Base-by-base conservation (phyloP, 352 stramenopile genomes). In the Phytophthora foliorum region DNA sequence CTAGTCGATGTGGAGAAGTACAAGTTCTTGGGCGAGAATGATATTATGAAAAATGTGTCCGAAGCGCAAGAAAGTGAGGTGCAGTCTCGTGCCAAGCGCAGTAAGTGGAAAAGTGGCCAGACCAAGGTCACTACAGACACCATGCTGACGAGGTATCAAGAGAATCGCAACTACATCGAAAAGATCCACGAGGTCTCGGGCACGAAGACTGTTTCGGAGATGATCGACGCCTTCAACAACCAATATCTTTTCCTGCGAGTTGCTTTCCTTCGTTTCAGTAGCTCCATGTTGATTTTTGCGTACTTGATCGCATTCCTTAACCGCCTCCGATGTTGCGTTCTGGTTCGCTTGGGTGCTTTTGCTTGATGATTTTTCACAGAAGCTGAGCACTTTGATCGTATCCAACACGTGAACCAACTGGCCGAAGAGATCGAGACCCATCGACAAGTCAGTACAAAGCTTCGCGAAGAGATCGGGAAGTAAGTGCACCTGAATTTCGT, bases 201-300 rank as follows among this genome's bases (percentile, higher is more conserved):
- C 13, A 95, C 80, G 1, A 88, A 80, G 63, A 93, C 85, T 2
- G 84, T 93, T 6, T 89, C 84, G 1, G 88, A 93, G 54, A 86
- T 95, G 77, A 95, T 95, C 65, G 84, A 95, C 13, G 84, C 82
- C 1, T 95, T 95, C 69, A 93, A 94, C 70, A 89, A 85, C 39
- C 86, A 95, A 88, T 84, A 85, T 86, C 76, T 76, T 72, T 71
- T 27, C 27, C 39, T 34, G n/a, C 32, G 39, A 41, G 42, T 54
- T 44, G 4, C 24, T 11, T 17, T 39, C 53, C 24, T 29, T 19
- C 36, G 13, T 42, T n/a, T 16, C 10, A 6, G n/a, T 48, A 21
- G 29, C 17, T 56, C 7, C 34, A 36, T 52, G 21, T 72, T n/a
- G 13, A 51, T 32, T 4, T 46, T 45, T 39, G 19, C 17, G 17